These are phyloP conservation scores for Ziziphus jujuba DNA, from an alignment of 306 rosid genomes.

Conservation along the genomic window DNA sequence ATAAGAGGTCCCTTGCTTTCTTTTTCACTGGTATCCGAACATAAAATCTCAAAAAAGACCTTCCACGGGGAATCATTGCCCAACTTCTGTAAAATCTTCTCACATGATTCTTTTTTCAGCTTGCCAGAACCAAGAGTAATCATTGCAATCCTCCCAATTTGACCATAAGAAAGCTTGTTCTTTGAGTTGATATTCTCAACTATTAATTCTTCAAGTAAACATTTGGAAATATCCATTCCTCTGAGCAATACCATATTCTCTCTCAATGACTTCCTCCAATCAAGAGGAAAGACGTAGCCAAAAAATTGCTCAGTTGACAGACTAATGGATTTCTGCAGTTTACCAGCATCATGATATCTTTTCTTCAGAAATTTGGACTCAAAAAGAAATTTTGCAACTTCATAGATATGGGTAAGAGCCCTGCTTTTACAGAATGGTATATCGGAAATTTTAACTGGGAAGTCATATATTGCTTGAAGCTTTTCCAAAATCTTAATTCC, in stretches of 20 bases:
- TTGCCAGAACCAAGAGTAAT: conserved; percentile 41
- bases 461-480: conserved; percentile 39
- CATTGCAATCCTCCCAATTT: conserved; percentile 50
- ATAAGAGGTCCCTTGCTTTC: neutral
- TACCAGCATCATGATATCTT: neutral
- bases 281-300: conserved; percentile 31
- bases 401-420: conserved; percentile 41
- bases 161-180: conserved; percentile 27
- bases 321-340: conserved; percentile 2
- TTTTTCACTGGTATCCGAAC: neutral
- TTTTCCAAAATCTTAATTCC: conserved; percentile 50
- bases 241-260: conserved; percentile 45
- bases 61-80: conserved; percentile 32
- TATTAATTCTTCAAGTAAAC: conserved; percentile 27
- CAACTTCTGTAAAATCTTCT: conserved; percentile 11
- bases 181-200: conserved; percentile 16
- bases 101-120: conserved; percentile 12
- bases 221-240: conserved; percentile 20
- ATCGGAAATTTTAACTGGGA: conserved; percentile 13
- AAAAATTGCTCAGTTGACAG: conserved; percentile 24
- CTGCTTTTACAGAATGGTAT: conserved; percentile 28
- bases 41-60: conserved; percentile 26
- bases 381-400: conserved; percentile 47
- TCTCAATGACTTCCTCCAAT: conserved; percentile 38
- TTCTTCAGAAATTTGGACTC: conserved; percentile 27